A percentile compares a stretch with the other conserved stretches of the same genome.
Conservation (phyloP, 805 yeast genomes). For the Suhomyces faveliae region DNA sequence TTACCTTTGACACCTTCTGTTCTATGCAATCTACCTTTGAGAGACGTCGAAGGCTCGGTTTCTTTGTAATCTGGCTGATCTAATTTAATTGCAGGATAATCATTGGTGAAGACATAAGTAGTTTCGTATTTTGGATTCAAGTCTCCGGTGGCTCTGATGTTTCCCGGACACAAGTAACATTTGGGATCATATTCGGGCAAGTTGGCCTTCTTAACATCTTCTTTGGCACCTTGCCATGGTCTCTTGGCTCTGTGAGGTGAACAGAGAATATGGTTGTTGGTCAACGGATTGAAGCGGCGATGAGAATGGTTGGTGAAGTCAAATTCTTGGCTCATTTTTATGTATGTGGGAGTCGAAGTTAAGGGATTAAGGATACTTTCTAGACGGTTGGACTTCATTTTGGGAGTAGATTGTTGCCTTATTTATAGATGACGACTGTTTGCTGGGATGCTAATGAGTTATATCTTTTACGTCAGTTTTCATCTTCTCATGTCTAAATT, state of each 20-base stretch:
- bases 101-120: conserved; percentile 65
- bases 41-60: conserved; percentile 14
- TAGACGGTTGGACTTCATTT: conserved; percentile 10
- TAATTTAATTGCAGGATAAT: conserved; percentile 65
- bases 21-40: conserved; percentile 47
- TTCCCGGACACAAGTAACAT: conserved; percentile 75
- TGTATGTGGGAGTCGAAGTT: conserved; percentile 16
- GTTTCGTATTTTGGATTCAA: conserved; percentile 54
- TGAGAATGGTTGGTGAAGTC: conserved; percentile 61
- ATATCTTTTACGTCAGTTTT: no score
- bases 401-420: background rate
- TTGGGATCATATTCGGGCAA: conserved; percentile 59
- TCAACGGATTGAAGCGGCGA: conserved; percentile 66
- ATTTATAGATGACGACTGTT: no score
- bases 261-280: conserved; percentile 66
- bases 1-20: conserved; percentile 63
- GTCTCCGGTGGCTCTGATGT: conserved; percentile 60
- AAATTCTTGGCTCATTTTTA: conserved; percentile 22
- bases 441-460: no score
- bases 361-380: conserved; percentile 22
- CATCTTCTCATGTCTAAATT: background rate
- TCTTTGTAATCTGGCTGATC: conserved; percentile 49
- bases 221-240: conserved; percentile 80
- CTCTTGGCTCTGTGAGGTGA: conserved; percentile 77
- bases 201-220: conserved; percentile 39